Percentiles rank a stretch among this genome's conserved stretches.
These are phyloP conservation scores for Paecilomyces niveus DNA, from an alignment of 2,329 filamentous ascomycete genomes.

Conservation along the genomic window DNA sequence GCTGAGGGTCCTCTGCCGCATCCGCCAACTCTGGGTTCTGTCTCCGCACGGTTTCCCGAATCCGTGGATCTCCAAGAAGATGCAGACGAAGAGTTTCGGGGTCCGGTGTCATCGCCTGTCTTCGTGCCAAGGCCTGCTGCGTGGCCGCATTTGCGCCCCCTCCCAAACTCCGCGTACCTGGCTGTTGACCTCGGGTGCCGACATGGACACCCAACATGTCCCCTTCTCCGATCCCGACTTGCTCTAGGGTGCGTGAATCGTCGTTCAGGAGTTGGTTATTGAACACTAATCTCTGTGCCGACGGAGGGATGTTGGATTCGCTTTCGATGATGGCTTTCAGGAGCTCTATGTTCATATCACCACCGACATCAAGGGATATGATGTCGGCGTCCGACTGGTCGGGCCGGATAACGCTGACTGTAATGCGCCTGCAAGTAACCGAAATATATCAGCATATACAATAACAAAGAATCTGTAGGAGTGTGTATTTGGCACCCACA, in stretches of 20 bases:
- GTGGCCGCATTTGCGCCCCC: conserved; percentile 18
- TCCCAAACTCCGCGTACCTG: conserved; percentile 20
- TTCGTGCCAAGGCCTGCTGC: conserved; percentile 21
- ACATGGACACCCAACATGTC: conserved; percentile 91
- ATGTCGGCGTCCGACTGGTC: conserved; percentile 66
- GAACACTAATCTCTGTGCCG: conserved; percentile 78
- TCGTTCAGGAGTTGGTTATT: conserved; percentile 76
- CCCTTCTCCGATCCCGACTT: conserved; percentile 74
- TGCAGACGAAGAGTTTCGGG: conserved; percentile 76
- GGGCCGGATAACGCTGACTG: conserved; percentile 73
- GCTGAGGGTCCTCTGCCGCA: conserved; percentile 65
- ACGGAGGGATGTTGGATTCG: conserved; percentile 67
- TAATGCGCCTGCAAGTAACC: conserved; percentile 62
- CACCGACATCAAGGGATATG: conserved; percentile 72
- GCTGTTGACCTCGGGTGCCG: conserved; percentile 22
- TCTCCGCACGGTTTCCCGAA: conserved; percentile 63
- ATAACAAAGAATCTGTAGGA: conserved; percentile 1
- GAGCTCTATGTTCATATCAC: conserved; percentile 74
- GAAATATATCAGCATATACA: background rate
- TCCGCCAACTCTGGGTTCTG: conserved; percentile 70
- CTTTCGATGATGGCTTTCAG: conserved; percentile 83
- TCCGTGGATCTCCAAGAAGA: conserved; percentile 68
- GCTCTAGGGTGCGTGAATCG: conserved; percentile 71
- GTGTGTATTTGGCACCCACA: background rate
- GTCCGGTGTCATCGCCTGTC: conserved; percentile 44